These are phyloP conservation scores for Cronartium quercuum DNA, from an alignment of 1,284 basidiomycete genomes.

Conservation along the genomic window DNA sequence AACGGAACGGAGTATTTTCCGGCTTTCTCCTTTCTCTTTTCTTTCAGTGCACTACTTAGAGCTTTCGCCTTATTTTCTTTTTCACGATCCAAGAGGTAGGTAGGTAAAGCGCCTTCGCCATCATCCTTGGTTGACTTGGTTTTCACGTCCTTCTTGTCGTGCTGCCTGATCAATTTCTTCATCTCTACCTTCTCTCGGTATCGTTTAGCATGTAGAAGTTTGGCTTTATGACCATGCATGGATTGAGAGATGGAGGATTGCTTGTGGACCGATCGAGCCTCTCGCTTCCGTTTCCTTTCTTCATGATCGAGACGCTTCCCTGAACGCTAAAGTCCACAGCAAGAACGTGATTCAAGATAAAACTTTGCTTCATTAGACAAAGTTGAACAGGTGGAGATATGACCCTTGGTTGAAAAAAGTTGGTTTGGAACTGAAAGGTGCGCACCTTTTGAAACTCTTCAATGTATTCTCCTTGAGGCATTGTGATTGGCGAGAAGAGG, in stretches of 20 bases:
- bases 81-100: slow-evolving; percentile 93
- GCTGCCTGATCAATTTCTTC: slow-evolving; percentile 97
- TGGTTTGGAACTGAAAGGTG: neutral
- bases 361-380: neutral
- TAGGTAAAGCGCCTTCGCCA: slow-evolving; percentile 81
- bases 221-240: slow-evolving; percentile 93
- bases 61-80: slow-evolving; percentile 97
- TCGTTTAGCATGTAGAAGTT: slow-evolving; percentile 89
- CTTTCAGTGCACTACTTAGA: slow-evolving; percentile 93
- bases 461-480: slow-evolving; percentile 39
- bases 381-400: neutral
- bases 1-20: slow-evolving; percentile 95
- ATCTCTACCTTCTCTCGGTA: slow-evolving; percentile 97
- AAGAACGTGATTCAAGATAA: neutral
- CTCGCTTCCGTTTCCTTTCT: slow-evolving; percentile 68
- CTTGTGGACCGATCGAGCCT: slow-evolving; percentile 84
- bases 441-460: slow-evolving; percentile 39
- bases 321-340: slow-evolving; percentile 53
- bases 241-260: slow-evolving; percentile 83
- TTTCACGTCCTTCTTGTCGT: slow-evolving; percentile 97
- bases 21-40: slow-evolving; percentile 98
- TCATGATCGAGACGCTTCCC: slow-evolving; percentile 52
- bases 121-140: slow-evolving; percentile 73
- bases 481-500: too few relatives aligned
- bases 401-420: neutral